Evolutionary conservation across 1,284 basidiomycete species (phyloP).

Genomic region (Ustilago curta): DNA sequence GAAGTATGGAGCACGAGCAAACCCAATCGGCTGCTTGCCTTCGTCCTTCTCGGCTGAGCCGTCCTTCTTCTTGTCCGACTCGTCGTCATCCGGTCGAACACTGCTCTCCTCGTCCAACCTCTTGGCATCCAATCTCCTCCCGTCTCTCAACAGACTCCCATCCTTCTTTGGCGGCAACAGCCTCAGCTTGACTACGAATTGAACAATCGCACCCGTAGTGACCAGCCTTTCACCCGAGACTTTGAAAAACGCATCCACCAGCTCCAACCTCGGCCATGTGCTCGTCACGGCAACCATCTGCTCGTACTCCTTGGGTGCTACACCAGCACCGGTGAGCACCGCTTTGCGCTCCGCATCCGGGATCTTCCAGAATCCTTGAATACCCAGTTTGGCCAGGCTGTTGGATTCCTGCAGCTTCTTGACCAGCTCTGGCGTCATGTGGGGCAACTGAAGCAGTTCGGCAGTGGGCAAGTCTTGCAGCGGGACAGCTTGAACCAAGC

Average conservation of each 20-base stretch:
- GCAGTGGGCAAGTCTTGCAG: constrained; percentile 42
- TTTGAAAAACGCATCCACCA: constrained; percentile 88
- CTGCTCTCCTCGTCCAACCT: constrained; percentile 70
- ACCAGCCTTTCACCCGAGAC: constrained; percentile 85
- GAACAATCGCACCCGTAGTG: constrained; percentile 88
- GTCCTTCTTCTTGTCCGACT: constrained; percentile 10
- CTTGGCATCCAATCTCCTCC: constrained; percentile 53
- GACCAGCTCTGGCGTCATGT: constrained; percentile 50
- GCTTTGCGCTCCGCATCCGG: constrained; percentile 71
- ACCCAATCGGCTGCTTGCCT: constrained; percentile 73
- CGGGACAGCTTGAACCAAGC: constrained; percentile 84
- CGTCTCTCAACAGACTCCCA: constrained; percentile 56
- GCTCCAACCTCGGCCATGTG: constrained; percentile 82
- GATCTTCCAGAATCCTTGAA: constrained; percentile 67
- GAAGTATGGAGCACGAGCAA: constrained; percentile 91
- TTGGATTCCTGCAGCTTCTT: constrained; percentile 38
- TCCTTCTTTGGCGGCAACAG: constrained; percentile 73
- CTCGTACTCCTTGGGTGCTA: constrained; percentile 69
- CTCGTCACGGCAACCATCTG: constrained; percentile 79
- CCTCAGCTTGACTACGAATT: constrained; percentile 85
- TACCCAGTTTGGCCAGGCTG: constrained; percentile 48
- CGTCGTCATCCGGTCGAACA: constrained; percentile 62
- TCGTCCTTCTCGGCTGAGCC: constrained; percentile 59
- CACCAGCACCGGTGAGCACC: constrained; percentile 45
- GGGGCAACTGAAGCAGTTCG: constrained; percentile 66